phyloP scores from a whole-genome alignment of 305 asterid species.

The Ajuga reptans region DNA sequence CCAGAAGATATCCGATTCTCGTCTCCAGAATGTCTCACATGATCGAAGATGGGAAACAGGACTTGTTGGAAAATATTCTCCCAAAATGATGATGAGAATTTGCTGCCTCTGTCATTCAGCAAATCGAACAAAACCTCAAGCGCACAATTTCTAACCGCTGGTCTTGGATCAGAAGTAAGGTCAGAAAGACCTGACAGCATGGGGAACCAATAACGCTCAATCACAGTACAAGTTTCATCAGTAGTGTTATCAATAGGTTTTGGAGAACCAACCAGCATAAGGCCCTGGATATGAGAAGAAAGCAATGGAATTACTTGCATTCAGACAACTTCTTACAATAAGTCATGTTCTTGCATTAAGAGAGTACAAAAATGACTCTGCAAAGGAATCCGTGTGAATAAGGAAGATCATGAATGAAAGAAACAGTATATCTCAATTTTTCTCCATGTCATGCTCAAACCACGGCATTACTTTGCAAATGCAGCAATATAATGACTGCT shows the following conservation, averaged over 20 bases:
- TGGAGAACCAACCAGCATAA: slow-evolving; percentile 62
- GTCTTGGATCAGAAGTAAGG: slow-evolving; percentile 89
- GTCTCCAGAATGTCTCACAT: slow-evolving; percentile 77
- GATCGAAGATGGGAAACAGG: slow-evolving; percentile 90
- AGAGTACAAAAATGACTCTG: not conserved
- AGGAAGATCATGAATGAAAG: not conserved
- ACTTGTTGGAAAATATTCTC: slow-evolving; percentile 77
- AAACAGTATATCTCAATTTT: not conserved
- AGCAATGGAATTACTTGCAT: slow-evolving; percentile 8
- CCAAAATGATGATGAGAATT: slow-evolving; percentile 84
- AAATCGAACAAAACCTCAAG: slow-evolving; percentile 96
- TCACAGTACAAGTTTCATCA: slow-evolving; percentile 52
- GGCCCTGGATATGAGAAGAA: slow-evolving; percentile 52
- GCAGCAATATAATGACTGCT: not conserved
- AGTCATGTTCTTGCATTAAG: not conserved
- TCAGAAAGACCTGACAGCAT: slow-evolving; percentile 96
- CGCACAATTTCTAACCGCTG: slow-evolving; percentile 92
- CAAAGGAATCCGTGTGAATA: not conserved
- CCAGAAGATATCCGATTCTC: slow-evolving; percentile 46
- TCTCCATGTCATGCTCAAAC: not conserved
- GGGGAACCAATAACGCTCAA: slow-evolving; percentile 94
- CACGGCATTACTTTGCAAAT: not conserved
- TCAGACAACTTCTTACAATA: not conserved
- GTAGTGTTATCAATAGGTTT: slow-evolving; percentile 45
- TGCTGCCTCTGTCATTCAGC: slow-evolving; percentile 88